A percentile compares a stretch with the other conserved stretches of the same genome.
phyloP scores from a whole-genome alignment of 106 monocot genomes.

The Posidonia australis region DNA sequence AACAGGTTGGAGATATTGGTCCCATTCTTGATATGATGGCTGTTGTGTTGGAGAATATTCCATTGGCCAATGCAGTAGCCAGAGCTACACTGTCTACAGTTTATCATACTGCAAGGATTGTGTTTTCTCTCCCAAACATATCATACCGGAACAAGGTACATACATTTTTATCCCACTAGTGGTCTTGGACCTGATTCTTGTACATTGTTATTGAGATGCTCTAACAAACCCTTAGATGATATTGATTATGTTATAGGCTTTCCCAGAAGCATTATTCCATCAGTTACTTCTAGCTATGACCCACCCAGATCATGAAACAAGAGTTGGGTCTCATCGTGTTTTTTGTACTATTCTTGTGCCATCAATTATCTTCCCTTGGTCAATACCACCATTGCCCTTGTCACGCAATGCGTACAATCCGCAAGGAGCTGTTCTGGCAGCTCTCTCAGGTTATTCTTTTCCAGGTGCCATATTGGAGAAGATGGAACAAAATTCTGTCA shows the following conservation, averaged over 20 bases:
- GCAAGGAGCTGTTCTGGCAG: conserved; percentile 30
- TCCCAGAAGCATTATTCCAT: conserved; percentile 92
- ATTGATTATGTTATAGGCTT: conserved; percentile 39
- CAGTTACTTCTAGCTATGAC: conserved; percentile 80
- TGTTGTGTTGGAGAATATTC: conserved; percentile 50
- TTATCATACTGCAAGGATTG: conserved; percentile 39
- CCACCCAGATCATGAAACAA: conserved; percentile 67
- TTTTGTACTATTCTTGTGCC: conserved; percentile 63
- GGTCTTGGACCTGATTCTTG: neutral
- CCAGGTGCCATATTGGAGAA: conserved; percentile 21
- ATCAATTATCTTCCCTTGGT: conserved; percentile 42
- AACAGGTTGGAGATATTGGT: conserved; percentile 63
- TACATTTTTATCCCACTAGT: neutral
- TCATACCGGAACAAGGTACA: conserved; percentile 59
- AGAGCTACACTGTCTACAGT: conserved; percentile 44
- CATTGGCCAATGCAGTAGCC: conserved; percentile 30
- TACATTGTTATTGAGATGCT: neutral
- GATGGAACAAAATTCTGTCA: conserved; percentile 5
- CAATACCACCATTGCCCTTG: conserved; percentile 25
- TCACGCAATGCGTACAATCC: conserved; percentile 23
- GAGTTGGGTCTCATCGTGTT: conserved; percentile 75
- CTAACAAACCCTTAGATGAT: neutral
- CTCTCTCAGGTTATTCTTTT: conserved; percentile 47
- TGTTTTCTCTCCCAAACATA: conserved; percentile 45
- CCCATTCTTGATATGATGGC: conserved; percentile 61